Conservation (phyloP, 257 asterid genomes). For the Cinchona pubescens region DNA sequence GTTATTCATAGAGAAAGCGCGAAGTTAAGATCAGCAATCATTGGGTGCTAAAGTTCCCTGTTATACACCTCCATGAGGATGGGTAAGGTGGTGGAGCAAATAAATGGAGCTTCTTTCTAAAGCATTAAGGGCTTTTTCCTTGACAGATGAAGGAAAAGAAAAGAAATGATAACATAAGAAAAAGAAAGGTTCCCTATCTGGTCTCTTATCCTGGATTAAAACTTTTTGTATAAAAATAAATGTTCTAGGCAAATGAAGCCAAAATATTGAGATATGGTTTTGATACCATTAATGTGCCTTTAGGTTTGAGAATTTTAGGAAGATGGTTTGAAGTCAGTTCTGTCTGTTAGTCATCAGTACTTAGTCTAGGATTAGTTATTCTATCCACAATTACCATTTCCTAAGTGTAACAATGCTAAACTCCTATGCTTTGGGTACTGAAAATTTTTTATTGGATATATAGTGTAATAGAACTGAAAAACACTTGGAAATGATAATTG, state of each 20-base stretch:
- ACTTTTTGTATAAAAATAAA: background rate
- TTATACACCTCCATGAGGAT: background rate
- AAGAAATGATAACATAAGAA: background rate
- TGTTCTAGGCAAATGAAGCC: background rate
- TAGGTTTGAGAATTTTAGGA: background rate
- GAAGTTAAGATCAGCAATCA: background rate
- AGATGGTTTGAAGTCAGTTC: background rate
- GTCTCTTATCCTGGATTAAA: background rate
- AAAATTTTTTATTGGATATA: background rate
- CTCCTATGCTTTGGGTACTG: background rate
- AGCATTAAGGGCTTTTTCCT: constrained; percentile 1
- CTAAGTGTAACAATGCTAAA: too few relatives aligned
- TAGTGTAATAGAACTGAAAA: background rate
- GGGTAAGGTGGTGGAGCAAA: background rate
- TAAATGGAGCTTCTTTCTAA: background rate
- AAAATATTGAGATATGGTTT: background rate
- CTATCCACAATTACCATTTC: too few relatives aligned
- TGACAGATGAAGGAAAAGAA: background rate
- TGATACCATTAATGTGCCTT: background rate
- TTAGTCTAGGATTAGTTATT: background rate
- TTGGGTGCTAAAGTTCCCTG: background rate
- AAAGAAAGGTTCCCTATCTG: background rate
- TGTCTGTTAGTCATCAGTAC: background rate
- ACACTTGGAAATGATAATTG: background rate
- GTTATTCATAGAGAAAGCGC: background rate